phyloP scores from a whole-genome alignment of 1,139 yeast genomes.

The Geotrichum klebahnii region DNA sequence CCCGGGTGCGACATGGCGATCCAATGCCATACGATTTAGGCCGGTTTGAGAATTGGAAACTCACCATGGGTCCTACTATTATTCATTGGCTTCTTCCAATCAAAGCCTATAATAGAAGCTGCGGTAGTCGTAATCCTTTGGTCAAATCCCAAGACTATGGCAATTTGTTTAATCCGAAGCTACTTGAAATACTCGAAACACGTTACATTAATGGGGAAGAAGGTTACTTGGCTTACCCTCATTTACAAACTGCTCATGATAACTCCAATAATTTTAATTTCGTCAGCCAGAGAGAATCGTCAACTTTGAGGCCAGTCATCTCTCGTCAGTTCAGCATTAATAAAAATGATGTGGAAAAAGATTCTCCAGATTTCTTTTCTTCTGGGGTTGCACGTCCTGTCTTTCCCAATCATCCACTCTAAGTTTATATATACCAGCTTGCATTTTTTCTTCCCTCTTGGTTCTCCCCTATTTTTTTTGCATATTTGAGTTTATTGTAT shows the following conservation, averaged over 20 bases:
- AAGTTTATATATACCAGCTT: too few species aligned
- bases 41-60: slow-evolving; percentile 13
- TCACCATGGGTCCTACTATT: slow-evolving; percentile 11
- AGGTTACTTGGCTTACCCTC: slow-evolving; percentile 16
- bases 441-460: too few species aligned
- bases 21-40: slow-evolving; percentile 37
- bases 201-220: slow-evolving; percentile 10
- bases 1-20: slow-evolving; percentile 4
- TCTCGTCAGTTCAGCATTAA: background rate
- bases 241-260: slow-evolving; percentile 3
- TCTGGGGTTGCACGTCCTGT: too few species aligned
- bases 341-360: too few species aligned
- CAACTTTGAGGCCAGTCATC: background rate
- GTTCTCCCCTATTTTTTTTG: background rate
- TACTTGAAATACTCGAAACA: slow-evolving; percentile 1
- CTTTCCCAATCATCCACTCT: too few species aligned
- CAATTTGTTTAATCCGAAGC: slow-evolving; percentile 1
- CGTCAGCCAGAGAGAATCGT: background rate
- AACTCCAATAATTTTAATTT: background rate
- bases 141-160: background rate
- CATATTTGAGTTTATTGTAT: background rate
- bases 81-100: slow-evolving; percentile 16
- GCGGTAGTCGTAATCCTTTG: background rate
- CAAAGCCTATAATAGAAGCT: background rate
- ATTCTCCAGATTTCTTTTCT: too few species aligned